Base-by-base conservation (phyloP, 2,329 filamentous ascomycete genomes). In the Fusarium sp. region DNA sequence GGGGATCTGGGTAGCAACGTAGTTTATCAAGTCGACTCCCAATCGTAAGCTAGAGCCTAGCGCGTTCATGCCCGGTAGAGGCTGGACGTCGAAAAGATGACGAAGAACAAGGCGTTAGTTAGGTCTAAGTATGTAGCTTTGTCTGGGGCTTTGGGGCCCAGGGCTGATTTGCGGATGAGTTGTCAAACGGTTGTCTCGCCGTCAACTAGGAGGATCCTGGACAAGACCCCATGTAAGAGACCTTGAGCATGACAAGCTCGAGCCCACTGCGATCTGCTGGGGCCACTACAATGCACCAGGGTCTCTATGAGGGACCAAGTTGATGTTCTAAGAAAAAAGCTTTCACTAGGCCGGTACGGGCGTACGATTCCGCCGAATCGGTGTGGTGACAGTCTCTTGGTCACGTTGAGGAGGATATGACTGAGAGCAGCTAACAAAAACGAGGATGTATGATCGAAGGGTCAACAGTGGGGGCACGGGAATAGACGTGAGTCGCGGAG, bases 191-290 rank as follows among this genome's bases (percentile, higher is more conserved):
- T 73, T 71, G 78, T 80, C 77, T 80, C 75, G 80, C 75, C 75
- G 75, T 79, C 77, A 82, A 79, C 83, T 79, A 77, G 83, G 83
- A 81, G 75, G 77, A 84, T 82, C 83, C 83, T 77, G 77, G 83
- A 72, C 77, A 68, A 75, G 67, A 66, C 74, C 70, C 80, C 78
- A 79, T 81, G 81, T 78, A 80, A 76, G 77, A 79, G 79, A 76
- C 76, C 78, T 81, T 78, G 76, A 79, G 79, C 78, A 79, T 81
- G 79, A 82, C 79, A 82, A 81, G 81, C 82, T 81, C 79, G 79
- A 79, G 80, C 83, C 82, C 80, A 82, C 82, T 76, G 51, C 77
- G 78, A 80, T 79, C 79, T 80, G 75, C 79, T 80, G 75, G 78
- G 78, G 78, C 65, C 68, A 78, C 75, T 78, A 77, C 79, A 83